Base-by-base conservation (phyloP, 257 asterid genomes). In the Solanum verrucosum region DNA sequence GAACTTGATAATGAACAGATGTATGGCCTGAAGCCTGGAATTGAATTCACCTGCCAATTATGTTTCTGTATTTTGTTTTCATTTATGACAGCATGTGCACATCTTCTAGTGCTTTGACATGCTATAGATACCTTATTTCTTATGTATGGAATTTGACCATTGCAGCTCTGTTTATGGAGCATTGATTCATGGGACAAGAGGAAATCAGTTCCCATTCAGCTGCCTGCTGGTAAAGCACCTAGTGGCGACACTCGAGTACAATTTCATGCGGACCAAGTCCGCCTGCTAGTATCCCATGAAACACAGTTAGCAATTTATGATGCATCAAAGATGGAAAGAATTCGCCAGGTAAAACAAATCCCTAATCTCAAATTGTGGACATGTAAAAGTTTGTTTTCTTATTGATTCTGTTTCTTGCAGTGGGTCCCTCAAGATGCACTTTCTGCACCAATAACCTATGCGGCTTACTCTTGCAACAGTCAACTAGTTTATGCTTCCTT, bases 401-500 rank as follows among this genome's bases (percentile, higher is more conserved):
- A 90, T 74, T 59, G 71, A 34, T 87, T 88, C 33, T 87, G 14
- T 84, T 78, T 42, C 42, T 85, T 71, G 88, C 90, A 97, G 99
- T 97, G 99, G 99, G 90, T 97, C 85, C 98, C 99, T 7, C 99
- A 97, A 91, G 99, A 95, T 37, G 89, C 91, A 85, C 98, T 97
- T 71, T 93, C 99, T 5, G 98, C 99, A 8, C 97, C 99, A 33
- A 95, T 97, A 89, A 93, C 99, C 16, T 97, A 94, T 73, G 99
- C 99, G 7, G 90, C 95, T 2, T 97, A 95, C 92, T 95, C 99
- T 29, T 96, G 99, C 94, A 97, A 97, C 90, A 96, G 99, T 89
- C 95, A 91, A 89, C 93, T 97, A 42, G 95, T 97, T 75, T 95
- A 88, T 90, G 98, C 99, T 88, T 94, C 99, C 75, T 97, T 96